These are phyloP conservation scores for Mucuna pruriens DNA, from an alignment of 306 rosid genomes.

Conservation along the genomic window DNA sequence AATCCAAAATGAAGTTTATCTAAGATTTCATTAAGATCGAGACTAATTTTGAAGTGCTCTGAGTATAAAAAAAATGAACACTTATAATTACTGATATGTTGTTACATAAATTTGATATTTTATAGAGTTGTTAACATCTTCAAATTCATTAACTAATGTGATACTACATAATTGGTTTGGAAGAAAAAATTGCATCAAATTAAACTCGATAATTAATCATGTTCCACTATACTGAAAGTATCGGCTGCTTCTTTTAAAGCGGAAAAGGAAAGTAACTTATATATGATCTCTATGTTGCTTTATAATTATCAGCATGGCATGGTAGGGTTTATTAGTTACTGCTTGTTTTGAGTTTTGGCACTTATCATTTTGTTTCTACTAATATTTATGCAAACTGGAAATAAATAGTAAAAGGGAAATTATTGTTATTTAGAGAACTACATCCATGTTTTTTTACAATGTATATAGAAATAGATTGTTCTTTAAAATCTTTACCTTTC, in stretches of 20 bases:
- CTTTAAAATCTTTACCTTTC: not conserved
- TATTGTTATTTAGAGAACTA: not conserved
- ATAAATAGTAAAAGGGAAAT: not conserved
- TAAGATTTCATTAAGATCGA: not conserved
- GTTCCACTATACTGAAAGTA: constrained; percentile 20
- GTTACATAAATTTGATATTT: not conserved
- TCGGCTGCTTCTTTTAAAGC: not conserved
- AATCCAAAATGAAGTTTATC: not conserved
- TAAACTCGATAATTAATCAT: constrained; percentile 19
- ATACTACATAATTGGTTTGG: not conserved
- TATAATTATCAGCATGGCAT: not conserved
- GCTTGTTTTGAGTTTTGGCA: not conserved
- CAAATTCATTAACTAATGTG: not conserved
- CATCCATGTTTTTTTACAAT: not conserved
- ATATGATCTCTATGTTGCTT: not conserved
- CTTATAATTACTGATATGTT: too few species aligned
- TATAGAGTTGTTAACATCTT: not conserved
- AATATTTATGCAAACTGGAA: not conserved
- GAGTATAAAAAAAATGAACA: not conserved
- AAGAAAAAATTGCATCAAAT: not conserved
- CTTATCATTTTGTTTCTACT: not conserved
- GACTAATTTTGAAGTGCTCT: not conserved
- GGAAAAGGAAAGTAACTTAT: not conserved
- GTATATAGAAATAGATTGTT: not conserved
- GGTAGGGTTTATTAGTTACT: not conserved